A percentile compares a stretch with the other conserved stretches of the same genome.
Evolutionary conservation across 192 early-diverging fungal genomes (phyloP).

Genomic region (Diversispora eburnea): DNA sequence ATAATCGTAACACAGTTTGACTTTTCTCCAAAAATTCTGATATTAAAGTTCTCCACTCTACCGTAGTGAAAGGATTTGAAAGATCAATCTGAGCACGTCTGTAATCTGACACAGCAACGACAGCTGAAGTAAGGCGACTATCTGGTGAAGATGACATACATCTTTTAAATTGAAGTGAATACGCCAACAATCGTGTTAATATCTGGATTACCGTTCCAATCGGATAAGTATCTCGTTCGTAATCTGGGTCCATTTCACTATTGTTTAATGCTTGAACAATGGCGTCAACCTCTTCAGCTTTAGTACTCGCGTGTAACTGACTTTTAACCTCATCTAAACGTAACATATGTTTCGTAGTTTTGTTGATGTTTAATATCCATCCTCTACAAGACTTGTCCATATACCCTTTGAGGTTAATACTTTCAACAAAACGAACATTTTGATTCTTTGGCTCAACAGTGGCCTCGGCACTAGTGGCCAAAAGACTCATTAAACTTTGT

Average conservation of each 20-base stretch:
- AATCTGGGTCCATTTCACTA: not conserved
- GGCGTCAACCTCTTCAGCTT: not conserved
- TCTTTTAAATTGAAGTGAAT: slow-evolving; percentile 18
- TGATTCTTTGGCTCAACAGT: not conserved
- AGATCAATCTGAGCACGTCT: not conserved
- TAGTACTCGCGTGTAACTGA: not conserved
- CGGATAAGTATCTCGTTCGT: not conserved
- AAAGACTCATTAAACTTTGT: not conserved
- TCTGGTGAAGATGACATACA: slow-evolving; percentile 5
- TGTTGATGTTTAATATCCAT: not conserved
- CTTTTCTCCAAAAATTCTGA: slow-evolving; percentile 1
- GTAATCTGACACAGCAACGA: slow-evolving; percentile 16
- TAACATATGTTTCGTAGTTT: slow-evolving; percentile 10
- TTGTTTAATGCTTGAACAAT: not conserved
- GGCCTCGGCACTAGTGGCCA: not conserved
- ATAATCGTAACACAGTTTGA: not conserved
- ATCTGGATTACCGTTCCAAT: not conserved
- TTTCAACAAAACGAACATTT: slow-evolving; percentile 3
- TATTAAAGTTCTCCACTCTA: not conserved
- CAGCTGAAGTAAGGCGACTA: slow-evolving; percentile 2
- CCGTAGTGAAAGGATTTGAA: slow-evolving; percentile 20
- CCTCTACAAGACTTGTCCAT: slow-evolving; percentile 10
- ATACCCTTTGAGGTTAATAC: not conserved
- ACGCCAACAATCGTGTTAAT: not conserved
- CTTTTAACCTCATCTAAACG: slow-evolving; percentile 4